Percentiles rank a stretch among this genome's conserved stretches.
Evolutionary conservation across 1,284 basidiomycete genomes (phyloP).

Genomic region (Tranzscheliella williamsii): DNA sequence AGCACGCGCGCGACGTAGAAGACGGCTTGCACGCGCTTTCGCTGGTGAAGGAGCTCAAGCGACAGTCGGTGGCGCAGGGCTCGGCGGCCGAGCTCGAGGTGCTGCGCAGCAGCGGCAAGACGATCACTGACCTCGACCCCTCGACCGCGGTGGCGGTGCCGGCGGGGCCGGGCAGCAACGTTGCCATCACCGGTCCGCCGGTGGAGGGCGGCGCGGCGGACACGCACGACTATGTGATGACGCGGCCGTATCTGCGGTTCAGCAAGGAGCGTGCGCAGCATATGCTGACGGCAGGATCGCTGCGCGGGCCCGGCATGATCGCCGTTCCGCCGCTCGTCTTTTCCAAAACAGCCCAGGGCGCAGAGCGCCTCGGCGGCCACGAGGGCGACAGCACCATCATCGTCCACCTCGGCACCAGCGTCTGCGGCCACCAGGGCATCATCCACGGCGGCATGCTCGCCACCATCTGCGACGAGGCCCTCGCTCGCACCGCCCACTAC

Average conservation of each 20-base stretch:
- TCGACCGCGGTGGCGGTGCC: conserved; percentile 22
- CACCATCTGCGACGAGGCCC: conserved; percentile 82
- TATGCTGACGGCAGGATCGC: conserved; percentile 79
- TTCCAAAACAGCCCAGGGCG: conserved; percentile 51
- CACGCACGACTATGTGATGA: conserved; percentile 41
- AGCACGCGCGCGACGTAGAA: conserved; percentile 71
- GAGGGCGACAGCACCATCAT: conserved; percentile 64
- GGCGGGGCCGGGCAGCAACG: conserved; percentile 14
- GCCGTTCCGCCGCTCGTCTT: conserved; percentile 50
- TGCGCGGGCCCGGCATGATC: conserved; percentile 71
- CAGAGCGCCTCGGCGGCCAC: conserved; percentile 36
- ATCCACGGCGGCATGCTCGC: conserved; percentile 90
- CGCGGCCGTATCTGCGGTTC: conserved; percentile 73
- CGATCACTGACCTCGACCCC: conserved; percentile 19
- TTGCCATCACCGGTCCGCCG: conserved; percentile 14
- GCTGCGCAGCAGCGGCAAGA: conserved; percentile 18
- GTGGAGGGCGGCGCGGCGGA: conserved; percentile 28
- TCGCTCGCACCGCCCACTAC: conserved; percentile 71
- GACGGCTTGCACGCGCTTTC: conserved; percentile 71
- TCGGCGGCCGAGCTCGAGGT: conserved; percentile 20
- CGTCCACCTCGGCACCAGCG: conserved; percentile 77
- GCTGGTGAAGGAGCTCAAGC: conserved; percentile 54
- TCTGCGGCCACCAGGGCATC: conserved; percentile 90
- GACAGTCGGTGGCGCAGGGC: conserved; percentile 20
- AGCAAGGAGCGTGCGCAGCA: conserved; percentile 75